phyloP scores from a whole-genome alignment of 495 filamentous ascomycete genomes.

The Cercophora samala region DNA sequence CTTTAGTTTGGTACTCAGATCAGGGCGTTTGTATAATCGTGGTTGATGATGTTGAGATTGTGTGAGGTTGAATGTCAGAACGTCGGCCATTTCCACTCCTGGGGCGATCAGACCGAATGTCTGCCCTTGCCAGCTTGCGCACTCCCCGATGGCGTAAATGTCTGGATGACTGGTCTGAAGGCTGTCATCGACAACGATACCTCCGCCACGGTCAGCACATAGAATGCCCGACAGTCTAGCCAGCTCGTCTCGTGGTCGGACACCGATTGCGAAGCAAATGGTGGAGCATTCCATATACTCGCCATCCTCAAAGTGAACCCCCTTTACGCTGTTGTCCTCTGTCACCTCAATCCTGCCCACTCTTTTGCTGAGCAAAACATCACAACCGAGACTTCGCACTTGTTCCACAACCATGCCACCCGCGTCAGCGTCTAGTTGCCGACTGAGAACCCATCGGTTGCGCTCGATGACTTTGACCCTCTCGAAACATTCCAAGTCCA shows the following conservation, averaged over 20 bases:
- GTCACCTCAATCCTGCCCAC: slow-evolving; percentile 71
- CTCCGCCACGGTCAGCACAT: slow-evolving; percentile 70
- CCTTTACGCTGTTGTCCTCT: slow-evolving; percentile 63
- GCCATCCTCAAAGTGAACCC: slow-evolving; percentile 82
- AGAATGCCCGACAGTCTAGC: slow-evolving; percentile 67
- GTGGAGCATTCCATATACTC: slow-evolving; percentile 77
- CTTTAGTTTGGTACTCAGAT: slow-evolving; percentile 93
- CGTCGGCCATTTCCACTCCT: slow-evolving; percentile 94
- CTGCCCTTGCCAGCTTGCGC: slow-evolving; percentile 90
- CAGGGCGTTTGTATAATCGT: slow-evolving; percentile 74
- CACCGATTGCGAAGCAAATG: slow-evolving; percentile 91
- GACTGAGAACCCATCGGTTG: slow-evolving; percentile 82
- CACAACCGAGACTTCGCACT: slow-evolving; percentile 74
- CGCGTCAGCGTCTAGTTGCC: slow-evolving; percentile 84
- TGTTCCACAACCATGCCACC: slow-evolving; percentile 82
- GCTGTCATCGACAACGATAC: slow-evolving; percentile 69
- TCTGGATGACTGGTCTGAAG: slow-evolving; percentile 68
- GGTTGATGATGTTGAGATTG: slow-evolving; percentile 69
- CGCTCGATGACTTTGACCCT: slow-evolving; percentile 83
- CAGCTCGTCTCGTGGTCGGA: slow-evolving; percentile 79
- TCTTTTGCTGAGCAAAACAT: slow-evolving; percentile 75
- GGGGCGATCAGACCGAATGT: slow-evolving; percentile 93
- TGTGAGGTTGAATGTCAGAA: slow-evolving; percentile 91
- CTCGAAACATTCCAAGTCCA: slow-evolving; percentile 75
- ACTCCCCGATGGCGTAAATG: slow-evolving; percentile 92